Percentiles rank a stretch among this genome's conserved stretches.
phyloP scores from a whole-genome alignment of 306 rosid species.

The Heteromeles arbutifolia region DNA sequence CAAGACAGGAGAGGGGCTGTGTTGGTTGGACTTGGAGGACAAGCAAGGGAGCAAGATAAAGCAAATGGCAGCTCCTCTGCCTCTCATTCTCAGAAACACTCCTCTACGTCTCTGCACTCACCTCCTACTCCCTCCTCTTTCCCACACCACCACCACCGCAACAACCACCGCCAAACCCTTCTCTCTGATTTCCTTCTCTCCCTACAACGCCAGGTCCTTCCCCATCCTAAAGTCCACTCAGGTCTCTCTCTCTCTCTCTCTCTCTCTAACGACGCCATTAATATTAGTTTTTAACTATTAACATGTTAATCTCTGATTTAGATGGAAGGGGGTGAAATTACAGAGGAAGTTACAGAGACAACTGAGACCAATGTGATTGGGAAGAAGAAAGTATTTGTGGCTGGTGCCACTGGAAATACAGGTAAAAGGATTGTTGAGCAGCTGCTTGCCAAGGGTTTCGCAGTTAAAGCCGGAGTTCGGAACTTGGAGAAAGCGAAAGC shows the following conservation, averaged over 20 bases:
- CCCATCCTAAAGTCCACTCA: slow-evolving; percentile 36
- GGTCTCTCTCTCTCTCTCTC: slow-evolving; percentile 17
- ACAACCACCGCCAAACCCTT: slow-evolving; percentile 8
- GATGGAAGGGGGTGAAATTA: slow-evolving; percentile 71
- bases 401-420: slow-evolving; percentile 91
- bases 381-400: slow-evolving; percentile 76
- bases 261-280: not conserved
- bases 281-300: not conserved
- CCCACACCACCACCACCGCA: not conserved
- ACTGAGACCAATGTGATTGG: slow-evolving; percentile 22
- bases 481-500: slow-evolving; percentile 72
- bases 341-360: slow-evolving; percentile 34
- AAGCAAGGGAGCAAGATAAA: not conserved
- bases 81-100: slow-evolving; percentile 17
- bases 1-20: not conserved
- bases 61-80: slow-evolving; percentile 58
- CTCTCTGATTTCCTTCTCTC: slow-evolving; percentile 10
- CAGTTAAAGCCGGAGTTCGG: slow-evolving; percentile 88
- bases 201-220: slow-evolving; percentile 17
- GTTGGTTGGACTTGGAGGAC: slow-evolving; percentile 8
- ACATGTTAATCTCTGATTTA: slow-evolving; percentile 15
- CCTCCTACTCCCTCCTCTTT: slow-evolving; percentile 2
- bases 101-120: slow-evolving; percentile 1
- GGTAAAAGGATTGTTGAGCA: slow-evolving; percentile 85
- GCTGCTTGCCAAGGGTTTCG: slow-evolving; percentile 74